These are phyloP conservation scores for Chrysoporthe austroafricana DNA, from an alignment of 2,329 filamentous ascomycete genomes.

Conservation along the genomic window DNA sequence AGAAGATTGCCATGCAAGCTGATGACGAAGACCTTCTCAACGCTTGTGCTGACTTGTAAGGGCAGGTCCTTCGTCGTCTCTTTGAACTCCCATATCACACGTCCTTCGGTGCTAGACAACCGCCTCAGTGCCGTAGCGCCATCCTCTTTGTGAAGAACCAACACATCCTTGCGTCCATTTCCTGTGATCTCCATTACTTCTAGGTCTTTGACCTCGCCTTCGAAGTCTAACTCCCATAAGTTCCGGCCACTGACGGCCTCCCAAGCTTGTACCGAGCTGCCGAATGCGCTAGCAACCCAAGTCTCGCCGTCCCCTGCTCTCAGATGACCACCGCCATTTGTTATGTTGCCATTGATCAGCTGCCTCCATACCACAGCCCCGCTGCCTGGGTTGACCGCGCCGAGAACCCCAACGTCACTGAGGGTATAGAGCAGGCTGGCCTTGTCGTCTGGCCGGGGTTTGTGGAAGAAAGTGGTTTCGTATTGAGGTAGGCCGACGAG, in stretches of 20 bases:
- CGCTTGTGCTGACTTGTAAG: conserved; percentile 74
- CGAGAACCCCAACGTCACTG: conserved; percentile 81
- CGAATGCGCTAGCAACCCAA: conserved; percentile 74
- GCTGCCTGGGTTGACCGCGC: conserved; percentile 86
- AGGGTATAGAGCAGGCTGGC: conserved; percentile 91
- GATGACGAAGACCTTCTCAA: conserved; percentile 74
- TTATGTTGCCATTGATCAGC: conserved; percentile 58
- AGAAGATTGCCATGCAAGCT: conserved; percentile 71
- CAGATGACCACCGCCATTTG: conserved; percentile 56
- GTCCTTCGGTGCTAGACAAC: conserved; percentile 73
- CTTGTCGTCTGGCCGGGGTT: conserved; percentile 77
- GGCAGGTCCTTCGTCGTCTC: conserved; percentile 71
- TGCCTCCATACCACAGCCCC: conserved; percentile 89
- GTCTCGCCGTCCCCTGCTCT: conserved; percentile 79
- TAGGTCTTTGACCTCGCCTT: conserved; percentile 66
- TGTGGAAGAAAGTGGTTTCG: conserved; percentile 93
- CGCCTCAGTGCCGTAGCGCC: conserved; percentile 66
- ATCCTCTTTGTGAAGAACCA: conserved; percentile 68
- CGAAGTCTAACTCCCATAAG: conserved; percentile 71
- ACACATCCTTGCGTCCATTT: conserved; percentile 66
- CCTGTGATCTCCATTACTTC: conserved; percentile 77
- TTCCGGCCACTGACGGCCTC: conserved; percentile 80
- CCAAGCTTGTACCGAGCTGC: conserved; percentile 76
- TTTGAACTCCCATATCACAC: conserved; percentile 77
- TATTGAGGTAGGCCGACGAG: conserved; percentile 82